Percentiles rank a stretch among this genome's conserved stretches.
phyloP scores from a whole-genome alignment of 1,284 basidiomycete genomes.

The Rhizoctonia solani region DNA sequence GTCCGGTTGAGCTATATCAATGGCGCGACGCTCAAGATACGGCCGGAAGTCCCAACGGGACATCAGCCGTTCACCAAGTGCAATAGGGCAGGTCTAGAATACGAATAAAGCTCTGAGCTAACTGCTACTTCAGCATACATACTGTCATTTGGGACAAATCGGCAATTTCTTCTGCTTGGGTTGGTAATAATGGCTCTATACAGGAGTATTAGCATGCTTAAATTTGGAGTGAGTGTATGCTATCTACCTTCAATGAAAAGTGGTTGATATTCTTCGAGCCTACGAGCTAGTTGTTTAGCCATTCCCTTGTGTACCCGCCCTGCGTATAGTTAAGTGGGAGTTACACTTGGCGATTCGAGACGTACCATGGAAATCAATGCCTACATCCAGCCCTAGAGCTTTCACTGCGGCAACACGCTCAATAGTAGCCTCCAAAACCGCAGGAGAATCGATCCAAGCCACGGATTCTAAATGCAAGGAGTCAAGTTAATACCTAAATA shows the following conservation, averaged over 20 bases:
- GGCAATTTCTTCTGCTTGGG: slow-evolving; percentile 67
- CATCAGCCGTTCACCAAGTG: slow-evolving; percentile 73
- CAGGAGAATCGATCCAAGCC: slow-evolving; percentile 54
- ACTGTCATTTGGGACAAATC: slow-evolving; percentile 53
- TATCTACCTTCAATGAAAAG: slow-evolving; percentile 67
- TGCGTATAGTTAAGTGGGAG: slow-evolving; percentile 51
- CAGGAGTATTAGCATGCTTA: slow-evolving; percentile 33
- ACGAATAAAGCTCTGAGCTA: not conserved
- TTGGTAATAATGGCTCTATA: slow-evolving; percentile 51
- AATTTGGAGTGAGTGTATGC: slow-evolving; percentile 49
- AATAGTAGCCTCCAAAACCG: slow-evolving; percentile 60
- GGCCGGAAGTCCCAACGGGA: slow-evolving; percentile 71
- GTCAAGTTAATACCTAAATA: slow-evolving; percentile 38
- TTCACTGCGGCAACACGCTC: slow-evolving; percentile 66
- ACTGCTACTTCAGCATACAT: slow-evolving; percentile 46
- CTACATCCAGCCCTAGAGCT: slow-evolving; percentile 66
- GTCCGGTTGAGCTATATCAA: slow-evolving; percentile 78
- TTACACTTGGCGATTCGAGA: not conserved
- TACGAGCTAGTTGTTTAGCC: slow-evolving; percentile 74
- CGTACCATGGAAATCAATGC: slow-evolving; percentile 53
- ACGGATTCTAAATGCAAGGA: slow-evolving; percentile 39
- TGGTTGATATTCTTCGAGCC: slow-evolving; percentile 66
- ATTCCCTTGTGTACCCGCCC: slow-evolving; percentile 72
- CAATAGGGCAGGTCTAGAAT: slow-evolving; percentile 61
- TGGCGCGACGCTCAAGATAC: slow-evolving; percentile 67